These are phyloP conservation scores for Areca catechu DNA, from an alignment of 176 grass and related monocot genomes.

Conservation along the genomic window DNA sequence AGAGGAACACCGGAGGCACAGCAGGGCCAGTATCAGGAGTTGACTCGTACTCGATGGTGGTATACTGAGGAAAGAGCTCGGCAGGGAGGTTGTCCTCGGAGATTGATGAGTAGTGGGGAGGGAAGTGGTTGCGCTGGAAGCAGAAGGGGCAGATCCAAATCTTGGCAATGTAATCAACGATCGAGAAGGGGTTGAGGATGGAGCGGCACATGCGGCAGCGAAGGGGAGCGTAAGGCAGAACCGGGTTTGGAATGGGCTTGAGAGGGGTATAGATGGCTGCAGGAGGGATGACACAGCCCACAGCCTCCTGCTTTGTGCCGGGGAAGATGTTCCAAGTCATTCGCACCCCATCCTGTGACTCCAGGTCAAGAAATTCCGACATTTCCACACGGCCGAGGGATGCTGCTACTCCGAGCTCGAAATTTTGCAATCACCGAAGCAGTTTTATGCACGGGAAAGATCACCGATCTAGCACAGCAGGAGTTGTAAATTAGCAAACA, in stretches of 20 bases:
- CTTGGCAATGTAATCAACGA: slow-evolving; percentile 76
- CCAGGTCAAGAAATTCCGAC: slow-evolving; percentile 87
- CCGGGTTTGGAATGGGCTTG: slow-evolving; percentile 44
- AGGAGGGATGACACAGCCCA: slow-evolving; percentile 54
- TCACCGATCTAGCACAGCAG: no score
- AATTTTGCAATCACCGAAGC: no score
- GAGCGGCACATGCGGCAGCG: slow-evolving; percentile 82
- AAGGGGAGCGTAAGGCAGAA: slow-evolving; percentile 63
- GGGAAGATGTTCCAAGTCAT: slow-evolving; percentile 96
- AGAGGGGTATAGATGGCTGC: slow-evolving; percentile 82
- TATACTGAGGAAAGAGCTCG: slow-evolving; percentile 63
- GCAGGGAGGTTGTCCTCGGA: slow-evolving; percentile 76
- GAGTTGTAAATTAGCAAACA: no score
- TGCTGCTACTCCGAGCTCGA: no score
- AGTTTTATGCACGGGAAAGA: no score
- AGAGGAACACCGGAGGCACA: slow-evolving; percentile 65
- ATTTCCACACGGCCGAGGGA: slow-evolving; percentile 16
- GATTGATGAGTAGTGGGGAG: slow-evolving; percentile 54
- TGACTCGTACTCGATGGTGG: slow-evolving; percentile 66
- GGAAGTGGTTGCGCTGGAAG: slow-evolving; percentile 91
- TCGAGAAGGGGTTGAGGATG: slow-evolving; percentile 71
- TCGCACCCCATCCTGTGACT: slow-evolving; percentile 69
- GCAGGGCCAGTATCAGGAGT: slow-evolving; percentile 31
- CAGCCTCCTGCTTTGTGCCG: slow-evolving; percentile 66
- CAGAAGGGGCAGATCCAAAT: slow-evolving; percentile 93